Evolutionary conservation across 75 land plant species (phyloP), one percentile per base, ranked within the genome.

Genomic region (Picea glauca): DNA sequence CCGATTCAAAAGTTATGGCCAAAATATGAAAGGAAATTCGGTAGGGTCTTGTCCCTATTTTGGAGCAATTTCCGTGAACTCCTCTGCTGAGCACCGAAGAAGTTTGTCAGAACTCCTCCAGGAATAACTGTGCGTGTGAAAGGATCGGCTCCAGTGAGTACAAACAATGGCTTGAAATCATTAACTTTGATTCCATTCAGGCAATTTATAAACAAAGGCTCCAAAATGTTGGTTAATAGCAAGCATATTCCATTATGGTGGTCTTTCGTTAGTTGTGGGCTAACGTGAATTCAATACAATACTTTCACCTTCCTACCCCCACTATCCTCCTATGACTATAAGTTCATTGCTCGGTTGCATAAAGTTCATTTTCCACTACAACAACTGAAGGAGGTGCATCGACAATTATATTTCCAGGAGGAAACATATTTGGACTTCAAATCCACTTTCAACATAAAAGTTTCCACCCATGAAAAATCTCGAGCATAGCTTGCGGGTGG

Each of bases 391-490:
- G 91, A 58, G 91, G 92, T 35, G 92, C 77, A 23, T 86, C 83
- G 18, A 80, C 77, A 5, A 74, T 83, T 26, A 65, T 60, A 62
- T 83, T 81, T 14, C 77, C 58, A 50, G 58, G 76, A 61, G 86
- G 86, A 33, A 83, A 88, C 92, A 90, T 90, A 62, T 82, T 76
- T 26, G 63, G 80, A 58, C 82, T 81, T 5, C 78, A 78, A 84
- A 83, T 88, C 32, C 92, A 90, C 15, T 90, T 90, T 13, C 85
- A 1, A 90, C 92, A 74, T 90, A 88, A 59, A 90, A 90, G 59
- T 90, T 90, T 35, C 92, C 92, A 82, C 88, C 92, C 90, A 90
- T 88, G 60, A 83, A 85, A 58, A 88, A 88, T 1, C 92, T 90
- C 20, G 90, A 85, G 21, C 87, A 88, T 32, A 83, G 43, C 62